These are phyloP conservation scores for Quercus parvula DNA, from an alignment of 306 rosid genomes.

Conservation along the genomic window DNA sequence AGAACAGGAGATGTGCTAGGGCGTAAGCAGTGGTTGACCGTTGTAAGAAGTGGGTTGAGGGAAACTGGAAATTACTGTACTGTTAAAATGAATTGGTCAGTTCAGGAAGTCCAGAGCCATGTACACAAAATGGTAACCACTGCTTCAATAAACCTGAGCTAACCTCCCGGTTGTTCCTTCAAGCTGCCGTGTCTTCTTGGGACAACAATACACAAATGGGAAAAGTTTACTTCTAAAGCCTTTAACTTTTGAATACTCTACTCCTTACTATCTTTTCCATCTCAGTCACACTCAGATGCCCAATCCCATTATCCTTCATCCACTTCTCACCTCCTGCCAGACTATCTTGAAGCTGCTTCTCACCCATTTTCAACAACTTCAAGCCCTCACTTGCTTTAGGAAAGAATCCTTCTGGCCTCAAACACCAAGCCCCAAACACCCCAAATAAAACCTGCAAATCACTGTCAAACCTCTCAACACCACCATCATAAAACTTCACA, in stretches of 20 bases:
- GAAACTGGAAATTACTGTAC: conserved; percentile 23
- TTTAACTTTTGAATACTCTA: conserved; percentile 50
- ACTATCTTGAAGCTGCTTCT: conserved; percentile 43
- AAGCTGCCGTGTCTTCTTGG: not conserved
- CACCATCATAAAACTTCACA: conserved; percentile 58
- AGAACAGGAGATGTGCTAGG: not conserved
- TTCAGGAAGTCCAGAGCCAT: conserved; percentile 30
- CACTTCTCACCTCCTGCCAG: conserved; percentile 55
- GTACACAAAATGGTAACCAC: conserved; percentile 21
- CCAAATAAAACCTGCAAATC: conserved; percentile 80
- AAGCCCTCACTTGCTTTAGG: conserved; percentile 72
- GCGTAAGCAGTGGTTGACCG: conserved; percentile 4
- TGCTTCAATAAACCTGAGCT: conserved; percentile 9
- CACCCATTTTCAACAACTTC: conserved; percentile 64
- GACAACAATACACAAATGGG: not conserved
- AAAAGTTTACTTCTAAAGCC: conserved; percentile 15
- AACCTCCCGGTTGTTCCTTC: not conserved
- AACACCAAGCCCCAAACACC: conserved; percentile 76
- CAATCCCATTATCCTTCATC: conserved; percentile 65
- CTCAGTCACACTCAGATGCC: conserved; percentile 54
- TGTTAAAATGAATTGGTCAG: conserved; percentile 34
- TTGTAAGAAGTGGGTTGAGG: conserved; percentile 13
- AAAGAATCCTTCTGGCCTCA: conserved; percentile 87
- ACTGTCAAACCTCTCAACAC: conserved; percentile 61
- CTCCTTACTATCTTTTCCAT: conserved; percentile 64